Evolutionary conservation across 352 stramenopile genomes (phyloP).

Genomic region (Globisporangium cederbergense): DNA sequence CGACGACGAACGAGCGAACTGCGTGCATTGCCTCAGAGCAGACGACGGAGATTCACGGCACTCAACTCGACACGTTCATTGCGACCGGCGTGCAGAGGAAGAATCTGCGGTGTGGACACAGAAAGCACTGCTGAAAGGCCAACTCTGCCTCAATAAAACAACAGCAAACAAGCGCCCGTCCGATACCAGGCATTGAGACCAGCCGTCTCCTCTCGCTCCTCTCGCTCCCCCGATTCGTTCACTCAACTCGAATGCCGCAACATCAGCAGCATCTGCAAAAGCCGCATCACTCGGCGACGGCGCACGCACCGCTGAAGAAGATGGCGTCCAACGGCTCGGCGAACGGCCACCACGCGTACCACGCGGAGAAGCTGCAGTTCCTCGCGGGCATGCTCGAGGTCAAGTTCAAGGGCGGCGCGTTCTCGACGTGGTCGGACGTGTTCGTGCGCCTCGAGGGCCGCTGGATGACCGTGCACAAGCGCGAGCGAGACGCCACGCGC

Average conservation of each 20-base stretch:
- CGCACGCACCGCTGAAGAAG: slow-evolving; percentile 13
- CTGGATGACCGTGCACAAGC: slow-evolving; percentile 36
- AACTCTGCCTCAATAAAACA: not conserved
- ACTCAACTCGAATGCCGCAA: slow-evolving; percentile 1
- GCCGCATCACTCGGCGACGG: not conserved
- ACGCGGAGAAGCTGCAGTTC: slow-evolving; percentile 20
- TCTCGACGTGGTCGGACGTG: slow-evolving; percentile 29
- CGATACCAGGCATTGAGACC: no score
- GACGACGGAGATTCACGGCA: not conserved
- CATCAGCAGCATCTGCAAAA: not conserved
- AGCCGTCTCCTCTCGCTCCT: not conserved
- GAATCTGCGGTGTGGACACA: not conserved
- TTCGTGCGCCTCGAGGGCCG: slow-evolving; percentile 29
- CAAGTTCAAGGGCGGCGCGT: slow-evolving; percentile 29
- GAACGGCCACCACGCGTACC: not conserved
- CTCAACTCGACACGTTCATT: not conserved
- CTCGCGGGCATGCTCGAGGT: slow-evolving; percentile 23
- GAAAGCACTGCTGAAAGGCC: not conserved
- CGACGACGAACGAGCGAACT: not conserved
- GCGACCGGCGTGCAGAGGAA: not conserved
- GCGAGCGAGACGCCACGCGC: slow-evolving; percentile 41
- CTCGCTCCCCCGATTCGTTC: not conserved
- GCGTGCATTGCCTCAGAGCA: not conserved
- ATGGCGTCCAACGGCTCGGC: slow-evolving; percentile 11
- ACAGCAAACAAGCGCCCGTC: not conserved